Percentiles rank a stretch among this genome's conserved stretches.
Conservation (phyloP, 148 eudicot species). For the Arbutus unedo region DNA sequence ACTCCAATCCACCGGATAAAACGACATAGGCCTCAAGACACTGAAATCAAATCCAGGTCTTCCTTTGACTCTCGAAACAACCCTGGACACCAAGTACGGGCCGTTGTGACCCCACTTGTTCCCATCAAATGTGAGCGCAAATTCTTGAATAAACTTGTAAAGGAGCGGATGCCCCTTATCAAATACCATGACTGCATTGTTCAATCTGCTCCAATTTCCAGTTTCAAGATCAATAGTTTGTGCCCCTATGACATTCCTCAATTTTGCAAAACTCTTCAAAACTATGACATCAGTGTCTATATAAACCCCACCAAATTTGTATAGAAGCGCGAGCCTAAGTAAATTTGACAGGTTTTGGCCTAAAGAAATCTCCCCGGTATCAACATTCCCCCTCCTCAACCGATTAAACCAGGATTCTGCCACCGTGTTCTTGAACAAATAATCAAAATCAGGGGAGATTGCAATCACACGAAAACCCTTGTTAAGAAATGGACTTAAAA, state of each 20-base stretch:
- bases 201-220: conserved; percentile 68
- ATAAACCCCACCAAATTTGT: conserved; percentile 78
- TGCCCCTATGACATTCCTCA: conserved; percentile 72
- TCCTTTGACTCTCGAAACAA: conserved; percentile 41
- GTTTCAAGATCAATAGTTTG: conserved; percentile 57
- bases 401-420: conserved; percentile 54
- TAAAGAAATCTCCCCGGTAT: conserved; percentile 55
- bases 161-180: conserved; percentile 72
- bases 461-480: conserved; percentile 45
- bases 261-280: conserved; percentile 41
- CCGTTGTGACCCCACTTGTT: conserved; percentile 94
- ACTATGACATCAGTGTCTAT: conserved; percentile 77
- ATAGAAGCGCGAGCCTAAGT: conserved; percentile 63
- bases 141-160: conserved; percentile 64
- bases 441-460: conserved; percentile 59
- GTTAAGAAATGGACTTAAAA: conserved; percentile 50
- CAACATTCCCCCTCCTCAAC: conserved; percentile 45
- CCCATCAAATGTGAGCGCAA: conserved; percentile 72
- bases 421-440: conserved; percentile 54
- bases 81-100: conserved; percentile 84
- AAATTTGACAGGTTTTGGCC: conserved; percentile 87
- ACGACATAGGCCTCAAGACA: conserved; percentile 59
- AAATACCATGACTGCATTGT: conserved; percentile 77
- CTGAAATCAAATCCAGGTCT: conserved; percentile 34
- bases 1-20: conserved; percentile 74